Base-by-base conservation (phyloP, 2,329 filamentous ascomycete genomes). In the Alternaria consortialis region DNA sequence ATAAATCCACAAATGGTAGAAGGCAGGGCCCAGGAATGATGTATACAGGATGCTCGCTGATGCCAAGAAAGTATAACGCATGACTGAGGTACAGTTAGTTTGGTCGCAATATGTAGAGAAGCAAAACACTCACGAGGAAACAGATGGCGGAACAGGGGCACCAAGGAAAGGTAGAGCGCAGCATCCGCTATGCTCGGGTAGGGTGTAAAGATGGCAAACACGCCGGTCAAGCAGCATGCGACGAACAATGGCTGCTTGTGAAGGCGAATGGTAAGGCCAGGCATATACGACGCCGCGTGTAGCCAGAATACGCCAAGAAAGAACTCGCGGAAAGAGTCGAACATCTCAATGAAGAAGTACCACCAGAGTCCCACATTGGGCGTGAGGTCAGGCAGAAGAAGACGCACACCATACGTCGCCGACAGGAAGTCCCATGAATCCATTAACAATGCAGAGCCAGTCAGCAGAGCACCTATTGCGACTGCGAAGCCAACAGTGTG, bases 281-380 rank as follows among this genome's bases (percentile, higher is more conserved):
- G 91, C 36, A 97, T 92, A 79, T 99, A 99, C 39, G 91, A 91
- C 0, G 91, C 88, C 59, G 98, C 88, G 76, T 99, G 95, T 62
- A 99, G 86, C 93, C 96, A 98, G 82, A 99, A 99, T 50, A 99
- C 94, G 56, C 92, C 95, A 3, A 99, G 87, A 84, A 98, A 99
- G 84, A 99, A 99, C 70, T 91, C 90, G 39, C 95, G 88, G 85
- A 99, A 99, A 1, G 94, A 94, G 80, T 99, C 95, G 77, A 99
- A 99, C 89, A 99, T 99, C 77, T 99, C 94, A 69, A 96, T 97
- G 77, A 99, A 98, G 81, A 99, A 99, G 80, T 99, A 99, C 95
- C 95, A 99, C 95, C 95, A 99, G 1, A 99, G 84, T 1, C 95
- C 95, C 31, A 96, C 91, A 68, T 98, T 99, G 12, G 95, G 95